Conservation (phyloP, 1,284 basidiomycete genomes). For the Pseudozyma thailandica region DNA sequence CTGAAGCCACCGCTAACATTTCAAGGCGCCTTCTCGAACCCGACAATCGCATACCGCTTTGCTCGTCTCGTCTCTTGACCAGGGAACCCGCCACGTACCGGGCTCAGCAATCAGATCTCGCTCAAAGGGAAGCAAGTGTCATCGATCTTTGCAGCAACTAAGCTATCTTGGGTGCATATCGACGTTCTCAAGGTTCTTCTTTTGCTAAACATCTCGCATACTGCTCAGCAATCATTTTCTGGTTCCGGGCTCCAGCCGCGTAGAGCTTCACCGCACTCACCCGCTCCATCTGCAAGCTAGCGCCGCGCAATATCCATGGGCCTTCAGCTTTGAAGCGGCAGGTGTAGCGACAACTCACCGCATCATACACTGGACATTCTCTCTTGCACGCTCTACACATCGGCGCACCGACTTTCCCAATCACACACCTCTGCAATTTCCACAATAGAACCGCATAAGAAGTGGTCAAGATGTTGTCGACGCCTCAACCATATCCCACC, state of each 20-base stretch:
- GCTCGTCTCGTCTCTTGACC: too few relatives aligned
- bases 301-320: constrained; percentile 18
- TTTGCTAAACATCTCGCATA: not conserved
- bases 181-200: not conserved
- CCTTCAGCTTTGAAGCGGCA: constrained; percentile 19
- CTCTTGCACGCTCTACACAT: not conserved
- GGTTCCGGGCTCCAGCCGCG: not conserved
- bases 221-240: not conserved
- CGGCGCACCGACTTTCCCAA: not conserved
- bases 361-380: constrained; percentile 15
- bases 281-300: not conserved
- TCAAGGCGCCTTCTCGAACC: not conserved
- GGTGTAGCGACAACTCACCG: constrained; percentile 28
- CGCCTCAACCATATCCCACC: constrained; percentile 64
- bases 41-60: too few relatives aligned
- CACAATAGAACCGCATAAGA: constrained; percentile 12
- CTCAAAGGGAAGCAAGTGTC: too few relatives aligned
- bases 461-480: constrained; percentile 62
- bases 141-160: not conserved
- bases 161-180: not conserved
- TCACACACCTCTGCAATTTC: too few relatives aligned
- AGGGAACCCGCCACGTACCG: too few relatives aligned
- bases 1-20: too few relatives aligned
- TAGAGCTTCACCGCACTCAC: not conserved
- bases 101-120: too few relatives aligned